Evolutionary conservation across 139 green algal species (phyloP).

Genomic region (Choricystis sp.): DNA sequence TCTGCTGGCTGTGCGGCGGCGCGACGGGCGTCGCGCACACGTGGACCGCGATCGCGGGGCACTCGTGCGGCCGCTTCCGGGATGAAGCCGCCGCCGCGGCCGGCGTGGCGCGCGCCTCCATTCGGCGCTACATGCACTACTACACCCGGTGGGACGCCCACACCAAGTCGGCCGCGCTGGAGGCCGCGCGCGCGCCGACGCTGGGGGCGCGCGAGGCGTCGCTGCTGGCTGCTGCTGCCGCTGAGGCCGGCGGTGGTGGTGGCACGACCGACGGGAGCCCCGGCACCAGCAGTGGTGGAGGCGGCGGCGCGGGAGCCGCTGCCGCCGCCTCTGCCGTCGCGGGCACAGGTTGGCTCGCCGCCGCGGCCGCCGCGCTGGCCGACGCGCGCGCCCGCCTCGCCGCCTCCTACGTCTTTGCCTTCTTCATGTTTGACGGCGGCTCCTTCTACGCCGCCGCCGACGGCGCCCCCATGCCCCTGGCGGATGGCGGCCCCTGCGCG

Average conservation of each 20-base stretch:
- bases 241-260: conserved; percentile 21
- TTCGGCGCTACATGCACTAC: conserved; percentile 86
- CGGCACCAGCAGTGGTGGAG: conserved; percentile 25
- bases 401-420: conserved; percentile 72
- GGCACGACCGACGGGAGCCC: conserved; percentile 11
- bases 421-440: conserved; percentile 69
- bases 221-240: not conserved
- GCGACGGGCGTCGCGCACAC: conserved; percentile 62
- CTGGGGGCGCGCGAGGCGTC: not conserved
- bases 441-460: conserved; percentile 50
- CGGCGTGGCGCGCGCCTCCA: conserved; percentile 32
- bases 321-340: no score
- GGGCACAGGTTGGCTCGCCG: conserved; percentile 33
- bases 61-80: conserved; percentile 76
- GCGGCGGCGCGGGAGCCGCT: conserved; percentile 5
- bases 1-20: conserved; percentile 81
- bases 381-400: conserved; percentile 46
- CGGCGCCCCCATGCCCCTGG: conserved; percentile 3
- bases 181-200: not conserved
- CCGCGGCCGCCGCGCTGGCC: conserved; percentile 51
- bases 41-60: conserved; percentile 58
- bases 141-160: conserved; percentile 70
- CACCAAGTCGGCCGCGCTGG: conserved; percentile 4
- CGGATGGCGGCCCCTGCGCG: conserved; percentile 13
- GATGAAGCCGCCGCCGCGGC: conserved; percentile 41